phyloP scores from a whole-genome alignment of 169 alveolate genomes.

The Sarcocystis neurona region DNA sequence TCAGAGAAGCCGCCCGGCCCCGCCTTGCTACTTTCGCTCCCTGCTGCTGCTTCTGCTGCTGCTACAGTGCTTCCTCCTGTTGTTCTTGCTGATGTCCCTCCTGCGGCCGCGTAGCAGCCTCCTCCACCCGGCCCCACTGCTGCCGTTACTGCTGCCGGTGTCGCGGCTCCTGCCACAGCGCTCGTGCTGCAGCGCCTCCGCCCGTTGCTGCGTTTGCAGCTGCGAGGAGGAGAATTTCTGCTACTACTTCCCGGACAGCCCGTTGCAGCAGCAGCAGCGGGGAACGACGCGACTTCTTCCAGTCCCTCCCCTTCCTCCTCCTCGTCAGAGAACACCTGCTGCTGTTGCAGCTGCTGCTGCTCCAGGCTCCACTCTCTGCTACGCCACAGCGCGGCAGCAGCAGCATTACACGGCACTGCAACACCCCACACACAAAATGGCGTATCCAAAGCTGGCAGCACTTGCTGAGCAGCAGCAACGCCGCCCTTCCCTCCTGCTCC shows the following conservation, averaged over 20 bases:
- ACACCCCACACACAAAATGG: conserved; percentile 35
- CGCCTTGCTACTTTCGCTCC: conserved; percentile 30
- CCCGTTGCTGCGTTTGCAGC: too few relatives aligned
- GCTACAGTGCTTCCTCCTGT: conserved; percentile 38
- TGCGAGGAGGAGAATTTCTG: too few relatives aligned
- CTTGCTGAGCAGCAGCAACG: conserved; percentile 24
- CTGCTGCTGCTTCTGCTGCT: conserved; percentile 27
- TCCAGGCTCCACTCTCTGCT: background rate
- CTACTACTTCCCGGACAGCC: too few relatives aligned
- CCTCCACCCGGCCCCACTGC: too few relatives aligned
- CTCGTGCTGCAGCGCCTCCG: too few relatives aligned
- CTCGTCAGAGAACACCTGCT: background rate
- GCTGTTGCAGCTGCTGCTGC: background rate
- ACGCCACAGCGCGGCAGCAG: too few relatives aligned
- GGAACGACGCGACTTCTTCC: background rate
- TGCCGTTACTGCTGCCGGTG: too few relatives aligned
- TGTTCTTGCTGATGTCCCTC: conserved; percentile 34
- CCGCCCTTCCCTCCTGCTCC: too few relatives aligned
- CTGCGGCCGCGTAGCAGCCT: conserved; percentile 44
- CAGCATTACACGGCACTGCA: background rate
- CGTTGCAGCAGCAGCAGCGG: too few relatives aligned
- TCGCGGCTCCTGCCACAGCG: too few relatives aligned
- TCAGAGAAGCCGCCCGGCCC: conserved; percentile 38
- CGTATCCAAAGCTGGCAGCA: conserved; percentile 3
- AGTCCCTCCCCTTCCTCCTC: background rate